Evolutionary conservation across 257 asterid species (phyloP).

Genomic region (Solanum sitiens): DNA sequence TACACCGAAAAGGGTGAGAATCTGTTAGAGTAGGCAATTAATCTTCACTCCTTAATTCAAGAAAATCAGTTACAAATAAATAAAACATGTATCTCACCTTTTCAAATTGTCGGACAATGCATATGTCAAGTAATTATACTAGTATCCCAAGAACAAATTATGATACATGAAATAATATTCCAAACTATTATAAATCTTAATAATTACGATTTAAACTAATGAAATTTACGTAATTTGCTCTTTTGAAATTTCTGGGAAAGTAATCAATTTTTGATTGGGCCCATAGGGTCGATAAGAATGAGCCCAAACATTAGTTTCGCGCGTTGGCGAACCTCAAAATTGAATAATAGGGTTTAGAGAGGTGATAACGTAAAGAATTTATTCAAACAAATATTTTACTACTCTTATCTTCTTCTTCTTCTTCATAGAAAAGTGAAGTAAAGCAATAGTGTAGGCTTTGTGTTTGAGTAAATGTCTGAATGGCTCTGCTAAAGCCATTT

Average conservation of each 20-base stretch:
- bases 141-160: too few relatives aligned
- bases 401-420: background rate
- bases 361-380: background rate
- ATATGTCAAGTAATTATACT: too few relatives aligned
- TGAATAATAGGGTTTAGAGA: background rate
- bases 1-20: background rate
- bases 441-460: background rate
- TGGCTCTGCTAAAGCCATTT: conserved; percentile 8
- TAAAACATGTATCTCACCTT: background rate
- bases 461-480: background rate
- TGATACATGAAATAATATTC: too few relatives aligned
- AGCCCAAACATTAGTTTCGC: background rate
- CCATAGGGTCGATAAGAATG: background rate
- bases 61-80: too few relatives aligned
- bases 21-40: background rate
- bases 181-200: too few relatives aligned
- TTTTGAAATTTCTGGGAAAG: background rate
- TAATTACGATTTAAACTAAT: too few relatives aligned
- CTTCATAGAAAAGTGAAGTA: background rate
- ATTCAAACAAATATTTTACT: background rate
- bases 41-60: background rate
- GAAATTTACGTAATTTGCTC: too few relatives aligned
- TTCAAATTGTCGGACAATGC: too few relatives aligned
- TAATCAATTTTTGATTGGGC: background rate
- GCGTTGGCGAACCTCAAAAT: background rate